phyloP scores from a whole-genome alignment of 2,329 filamentous ascomycete species.

The Fusarium ambrosium region DNA sequence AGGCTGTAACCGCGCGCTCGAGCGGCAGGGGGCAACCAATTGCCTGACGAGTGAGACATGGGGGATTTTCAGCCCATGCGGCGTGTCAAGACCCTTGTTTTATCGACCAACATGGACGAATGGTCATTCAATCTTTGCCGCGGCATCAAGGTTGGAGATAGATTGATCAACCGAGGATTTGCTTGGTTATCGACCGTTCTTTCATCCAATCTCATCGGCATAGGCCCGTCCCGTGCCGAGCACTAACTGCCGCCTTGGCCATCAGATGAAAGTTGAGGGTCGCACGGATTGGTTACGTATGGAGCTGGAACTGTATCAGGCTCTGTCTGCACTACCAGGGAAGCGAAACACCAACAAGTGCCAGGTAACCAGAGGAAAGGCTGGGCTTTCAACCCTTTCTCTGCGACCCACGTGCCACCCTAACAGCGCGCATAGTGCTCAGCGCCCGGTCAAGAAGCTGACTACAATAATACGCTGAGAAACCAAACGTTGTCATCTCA shows the following conservation, averaged over 20 bases:
- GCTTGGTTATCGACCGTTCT: background rate
- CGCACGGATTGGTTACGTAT: background rate
- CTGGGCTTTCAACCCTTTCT: background rate
- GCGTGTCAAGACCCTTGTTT: slow-evolving; percentile 22
- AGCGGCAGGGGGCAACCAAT: slow-evolving; percentile 13
- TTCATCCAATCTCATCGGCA: background rate
- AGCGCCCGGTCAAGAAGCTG: background rate
- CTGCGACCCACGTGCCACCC: background rate
- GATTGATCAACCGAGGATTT: background rate
- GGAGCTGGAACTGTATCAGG: background rate
- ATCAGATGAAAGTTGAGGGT: background rate
- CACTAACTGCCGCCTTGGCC: background rate
- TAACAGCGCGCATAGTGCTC: background rate
- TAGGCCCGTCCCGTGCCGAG: slow-evolving; percentile 1
- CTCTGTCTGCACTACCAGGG: background rate
- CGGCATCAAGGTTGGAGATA: background rate
- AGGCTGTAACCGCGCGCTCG: background rate
- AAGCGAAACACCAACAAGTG: background rate
- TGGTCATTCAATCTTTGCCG: background rate
- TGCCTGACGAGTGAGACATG: slow-evolving; percentile 28
- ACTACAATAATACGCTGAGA: background rate
- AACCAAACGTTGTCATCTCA: background rate
- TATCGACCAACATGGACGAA: background rate
- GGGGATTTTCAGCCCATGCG: background rate
- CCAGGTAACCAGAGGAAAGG: background rate